Conservation (phyloP, 2,329 filamentous ascomycete species). For the Claviceps spartinae region DNA sequence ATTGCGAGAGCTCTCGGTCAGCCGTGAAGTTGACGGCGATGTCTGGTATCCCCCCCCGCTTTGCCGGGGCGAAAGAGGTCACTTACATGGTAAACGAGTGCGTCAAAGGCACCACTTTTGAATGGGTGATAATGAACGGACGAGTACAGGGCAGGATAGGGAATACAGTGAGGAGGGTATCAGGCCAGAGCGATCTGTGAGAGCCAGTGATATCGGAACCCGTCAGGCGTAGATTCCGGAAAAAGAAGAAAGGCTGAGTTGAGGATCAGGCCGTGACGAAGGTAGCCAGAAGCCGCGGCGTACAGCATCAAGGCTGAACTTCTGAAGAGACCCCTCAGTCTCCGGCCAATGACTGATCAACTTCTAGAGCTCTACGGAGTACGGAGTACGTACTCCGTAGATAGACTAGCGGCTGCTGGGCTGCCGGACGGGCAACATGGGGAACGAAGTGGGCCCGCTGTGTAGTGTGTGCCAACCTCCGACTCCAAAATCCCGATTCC, state of each 20-base stretch:
- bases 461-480: no score
- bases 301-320: neutral
- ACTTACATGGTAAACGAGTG: conserved; percentile 1
- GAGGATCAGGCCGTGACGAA: neutral
- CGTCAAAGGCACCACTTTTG: neutral
- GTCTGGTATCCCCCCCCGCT: neutral
- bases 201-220: neutral
- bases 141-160: neutral
- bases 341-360: no score
- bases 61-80: neutral
- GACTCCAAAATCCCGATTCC: no score
- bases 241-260: neutral
- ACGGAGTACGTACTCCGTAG: no score
- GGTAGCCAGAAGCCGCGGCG: neutral
- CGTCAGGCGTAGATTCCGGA: neutral
- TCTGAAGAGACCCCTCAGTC: neutral
- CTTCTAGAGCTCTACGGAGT: no score
- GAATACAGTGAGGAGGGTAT: neutral
- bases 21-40: neutral
- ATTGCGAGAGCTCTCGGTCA: conserved; percentile 1
- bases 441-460: no score
- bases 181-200: neutral
- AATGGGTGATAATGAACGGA: neutral
- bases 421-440: no score
- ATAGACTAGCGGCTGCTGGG: no score